Evolutionary conservation across 2,329 filamentous ascomycete genomes (phyloP).

Genomic region (Epichloe scottii): DNA sequence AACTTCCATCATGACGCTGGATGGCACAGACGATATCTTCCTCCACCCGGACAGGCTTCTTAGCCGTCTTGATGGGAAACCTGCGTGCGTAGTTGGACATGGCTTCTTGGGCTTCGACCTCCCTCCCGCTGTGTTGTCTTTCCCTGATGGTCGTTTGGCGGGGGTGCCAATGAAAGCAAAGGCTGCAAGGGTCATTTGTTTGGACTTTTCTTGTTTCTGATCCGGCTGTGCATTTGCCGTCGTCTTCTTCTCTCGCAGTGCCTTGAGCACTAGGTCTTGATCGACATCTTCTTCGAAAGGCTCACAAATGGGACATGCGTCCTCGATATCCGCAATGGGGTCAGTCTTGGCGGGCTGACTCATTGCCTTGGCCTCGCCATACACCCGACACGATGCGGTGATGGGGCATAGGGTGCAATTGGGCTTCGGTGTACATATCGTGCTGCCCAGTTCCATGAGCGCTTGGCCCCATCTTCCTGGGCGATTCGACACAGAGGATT

Average conservation of each 20-base stretch:
- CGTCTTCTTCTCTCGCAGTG: neutral
- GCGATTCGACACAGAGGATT: conserved; percentile 23
- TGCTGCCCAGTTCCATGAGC: conserved; percentile 53
- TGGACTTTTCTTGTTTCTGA: conserved; percentile 11
- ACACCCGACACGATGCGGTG: conserved; percentile 37
- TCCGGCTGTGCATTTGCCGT: conserved; percentile 1
- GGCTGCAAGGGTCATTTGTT: conserved; percentile 21
- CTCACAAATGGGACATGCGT: conserved; percentile 36
- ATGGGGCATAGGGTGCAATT: conserved; percentile 41
- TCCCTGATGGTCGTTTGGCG: neutral
- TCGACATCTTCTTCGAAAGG: conserved; percentile 26
- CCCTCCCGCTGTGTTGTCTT: neutral
- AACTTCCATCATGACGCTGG: conserved; percentile 28
- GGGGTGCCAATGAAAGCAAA: conserved; percentile 21
- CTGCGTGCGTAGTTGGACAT: conserved; percentile 33
- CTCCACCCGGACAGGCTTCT: conserved; percentile 39
- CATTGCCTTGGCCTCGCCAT: conserved; percentile 28
- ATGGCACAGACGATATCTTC: conserved; percentile 42
- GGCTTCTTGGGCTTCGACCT: conserved; percentile 16
- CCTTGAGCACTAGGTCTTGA: conserved; percentile 12
- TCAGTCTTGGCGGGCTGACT: conserved; percentile 14
- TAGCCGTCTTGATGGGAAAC: conserved; percentile 38
- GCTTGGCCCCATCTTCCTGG: conserved; percentile 52
- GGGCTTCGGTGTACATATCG: conserved; percentile 46
- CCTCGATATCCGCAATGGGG: conserved; percentile 33